Evolutionary conservation across 2,329 filamentous ascomycete genomes (phyloP), one percentile per base, ranked within the genome.

Genomic region (Leptodontidium sp.): DNA sequence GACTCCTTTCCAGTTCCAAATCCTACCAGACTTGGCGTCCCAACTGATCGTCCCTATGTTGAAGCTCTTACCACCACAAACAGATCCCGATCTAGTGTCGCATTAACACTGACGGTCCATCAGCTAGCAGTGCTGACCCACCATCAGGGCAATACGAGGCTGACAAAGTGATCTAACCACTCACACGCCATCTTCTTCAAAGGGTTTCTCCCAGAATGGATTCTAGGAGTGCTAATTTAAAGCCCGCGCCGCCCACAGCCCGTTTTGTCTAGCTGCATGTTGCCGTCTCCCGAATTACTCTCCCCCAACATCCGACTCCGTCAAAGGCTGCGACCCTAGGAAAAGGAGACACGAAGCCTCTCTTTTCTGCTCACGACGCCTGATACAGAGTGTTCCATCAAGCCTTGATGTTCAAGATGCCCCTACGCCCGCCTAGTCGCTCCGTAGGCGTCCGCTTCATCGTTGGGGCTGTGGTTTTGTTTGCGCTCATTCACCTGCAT

Each of bases 221-320:
- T 26, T 61, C 40, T 14, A 61, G 38, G 35, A 24, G 8, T 61
- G 12, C 47, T 38, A 35, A 35, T 21, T 49, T 14, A 49, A 49
- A 62, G 40, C 59, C 38, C 57, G 35, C 59, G 43, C 59, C 26
- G 43, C 59, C 43, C 59, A 35, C 59, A 35, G 58, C 58, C 58
- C 58, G 38, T 61, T 62, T 50, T 14, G 26, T 35, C 59, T 21
- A 35, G 24, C 59, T 62, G 43, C 59, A 35, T 15, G 40, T 50
- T 35, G 59, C 59, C 59, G 59, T 26, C 17, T 11, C 59, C 45
- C 45, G 29, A 49, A 12, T 21, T 35, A 35, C 17, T 59, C 35
- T 38, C 15, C 49, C 43, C 17, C 17, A 47, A 47, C 58, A 62
- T 38, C 29, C 59, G 45, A 24, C 40, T 32, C 26, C 58, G 35